Base-by-base conservation (phyloP, 1,284 basidiomycete genomes). In the Rhodotorula sp. region DNA sequence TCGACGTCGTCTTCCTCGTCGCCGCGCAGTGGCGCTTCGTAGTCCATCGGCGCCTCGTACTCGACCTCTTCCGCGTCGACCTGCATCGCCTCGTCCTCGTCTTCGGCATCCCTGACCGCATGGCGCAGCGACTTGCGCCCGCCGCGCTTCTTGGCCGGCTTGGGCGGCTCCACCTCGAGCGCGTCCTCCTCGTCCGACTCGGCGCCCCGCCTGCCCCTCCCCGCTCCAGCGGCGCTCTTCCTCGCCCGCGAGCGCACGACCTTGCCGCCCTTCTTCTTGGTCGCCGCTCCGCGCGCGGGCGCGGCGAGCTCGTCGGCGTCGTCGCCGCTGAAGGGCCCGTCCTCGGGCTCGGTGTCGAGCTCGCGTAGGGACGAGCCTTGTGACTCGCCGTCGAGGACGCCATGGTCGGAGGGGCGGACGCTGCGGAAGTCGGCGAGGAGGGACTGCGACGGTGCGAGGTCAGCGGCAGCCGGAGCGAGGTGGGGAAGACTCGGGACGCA, bases 321-420 rank as follows among this genome's bases (percentile, higher is more conserved):
- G 34, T 34, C 34, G 34, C 34, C 34, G 34, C 34, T 34, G 34
- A 34, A 34, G 34, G 34, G 34, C 57, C 57, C 62, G 16, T 12
- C 44, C 5, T 57, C 64, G 21, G 50, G 42, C 53, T 64, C 62
- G 44, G 70, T 74, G 48, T 72, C 66, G 53, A 77, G 68, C 52
- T 77, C 76, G 10, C 41, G 53, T 4, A 75, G 60, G 8, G 72
- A 71, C 9, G 68, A 73, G 25, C 72, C 59, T 41, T 66, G 63
- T 3, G 56, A 63, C 45, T 77, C 67, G n/a, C 73, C 72, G 54
- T 74, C 74, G 46, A 75, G 67, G 27, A 73, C 71, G n/a, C 72
- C 74, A 16, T 66, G 42, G 55, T 56, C 60, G 7, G 70, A 78
- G 16, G 75, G 63, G 58, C 66, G 70, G 25, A 72, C 73, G 46